Conservation (phyloP, 108 stramenopile species). For the Nitzschia sp. region DNA sequence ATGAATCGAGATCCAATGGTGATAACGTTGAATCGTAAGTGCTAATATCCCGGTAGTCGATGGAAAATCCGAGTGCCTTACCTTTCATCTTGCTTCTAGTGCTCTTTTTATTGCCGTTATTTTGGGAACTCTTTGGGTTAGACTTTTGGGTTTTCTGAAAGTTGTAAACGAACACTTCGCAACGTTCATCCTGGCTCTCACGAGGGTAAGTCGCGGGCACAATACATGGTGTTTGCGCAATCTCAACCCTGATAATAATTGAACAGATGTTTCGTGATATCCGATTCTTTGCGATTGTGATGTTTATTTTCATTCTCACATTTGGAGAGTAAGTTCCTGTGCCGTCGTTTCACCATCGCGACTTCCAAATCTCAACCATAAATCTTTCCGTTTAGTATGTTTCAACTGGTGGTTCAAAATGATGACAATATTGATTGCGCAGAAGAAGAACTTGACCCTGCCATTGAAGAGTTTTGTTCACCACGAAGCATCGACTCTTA, state of each 20-base stretch:
- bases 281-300: constrained; percentile 28
- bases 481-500: neutral
- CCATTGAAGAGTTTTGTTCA: constrained; percentile 28
- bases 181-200: constrained; percentile 51
- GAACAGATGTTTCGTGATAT: constrained; percentile 37
- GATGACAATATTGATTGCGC: neutral
- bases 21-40: no score
- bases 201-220: constrained; percentile 33
- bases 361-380: no score
- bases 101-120: constrained; percentile 36
- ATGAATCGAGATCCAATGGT: no score
- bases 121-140: constrained; percentile 46
- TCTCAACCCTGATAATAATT: no score
- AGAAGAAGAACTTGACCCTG: neutral
- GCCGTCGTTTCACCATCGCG: no score
- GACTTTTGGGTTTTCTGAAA: constrained; percentile 47
- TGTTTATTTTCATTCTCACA: constrained; percentile 33
- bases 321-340: constrained; percentile 32
- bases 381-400: constrained; percentile 14
- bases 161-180: constrained; percentile 53
- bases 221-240: no score
- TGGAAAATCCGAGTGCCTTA: no score
- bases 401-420: constrained; percentile 14
- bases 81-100: constrained; percentile 6
- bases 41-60: no score